A percentile compares a stretch with the other conserved stretches of the same genome.
Conservation (phyloP, 2,329 filamentous ascomycete species). For the Xylaria sp. region DNA sequence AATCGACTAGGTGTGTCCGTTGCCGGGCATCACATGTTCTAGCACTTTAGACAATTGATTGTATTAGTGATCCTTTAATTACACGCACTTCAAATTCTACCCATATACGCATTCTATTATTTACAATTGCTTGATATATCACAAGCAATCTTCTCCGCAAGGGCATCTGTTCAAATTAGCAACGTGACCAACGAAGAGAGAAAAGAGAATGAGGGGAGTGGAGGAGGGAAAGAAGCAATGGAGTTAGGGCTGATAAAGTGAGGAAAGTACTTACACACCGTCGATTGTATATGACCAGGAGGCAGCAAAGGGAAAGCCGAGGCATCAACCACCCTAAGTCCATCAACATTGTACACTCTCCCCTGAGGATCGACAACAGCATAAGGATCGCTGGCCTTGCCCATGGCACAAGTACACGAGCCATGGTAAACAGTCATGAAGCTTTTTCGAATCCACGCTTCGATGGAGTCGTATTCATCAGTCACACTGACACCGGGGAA, state of each 20-base stretch:
- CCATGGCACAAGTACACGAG: slow-evolving; percentile 30
- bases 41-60: no score
- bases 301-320: slow-evolving; percentile 35
- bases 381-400: slow-evolving; percentile 10
- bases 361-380: slow-evolving; percentile 29
- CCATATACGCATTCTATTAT: no score
- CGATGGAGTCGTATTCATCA: slow-evolving; percentile 23
- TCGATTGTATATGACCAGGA: slow-evolving; percentile 5
- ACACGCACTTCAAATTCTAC: not conserved
- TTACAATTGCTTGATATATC: no score
- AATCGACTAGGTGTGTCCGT: no score
- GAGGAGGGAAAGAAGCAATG: no score
- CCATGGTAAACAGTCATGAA: slow-evolving; percentile 29
- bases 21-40: no score
- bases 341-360: slow-evolving; percentile 27
- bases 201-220: no score
- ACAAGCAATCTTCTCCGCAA: slow-evolving; percentile 15
- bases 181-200: not conserved
- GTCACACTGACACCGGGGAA: not conserved
- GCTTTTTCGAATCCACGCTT: slow-evolving; percentile 2
- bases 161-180: not conserved
- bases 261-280: not conserved
- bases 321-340: slow-evolving; percentile 36
- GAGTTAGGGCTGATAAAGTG: not conserved
- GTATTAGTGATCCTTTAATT: not conserved